phyloP scores from a whole-genome alignment of 2,329 filamentous ascomycete species.

The Biscogniauxia mediterranea region DNA sequence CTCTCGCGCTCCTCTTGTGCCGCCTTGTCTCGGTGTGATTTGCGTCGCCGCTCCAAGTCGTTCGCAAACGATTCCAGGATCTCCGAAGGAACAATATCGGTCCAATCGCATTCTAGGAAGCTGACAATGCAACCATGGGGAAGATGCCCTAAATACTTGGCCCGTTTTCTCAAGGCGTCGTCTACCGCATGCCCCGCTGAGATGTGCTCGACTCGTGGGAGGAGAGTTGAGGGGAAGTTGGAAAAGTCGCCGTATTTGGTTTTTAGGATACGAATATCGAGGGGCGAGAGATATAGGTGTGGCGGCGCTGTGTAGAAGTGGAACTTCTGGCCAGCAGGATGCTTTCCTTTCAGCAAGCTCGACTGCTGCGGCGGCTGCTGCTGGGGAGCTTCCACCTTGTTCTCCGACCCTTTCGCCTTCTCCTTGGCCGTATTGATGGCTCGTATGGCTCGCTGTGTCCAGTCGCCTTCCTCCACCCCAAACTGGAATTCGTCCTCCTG shows the following conservation, averaged over 20 bases:
- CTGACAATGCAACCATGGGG: constrained; percentile 88
- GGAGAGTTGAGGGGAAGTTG: constrained; percentile 77
- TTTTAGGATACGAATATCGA: constrained; percentile 91
- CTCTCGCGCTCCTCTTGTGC: constrained; percentile 83
- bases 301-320: constrained; percentile 86
- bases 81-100: constrained; percentile 75
- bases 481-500: constrained; percentile 90
- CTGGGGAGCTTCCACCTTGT: constrained; percentile 27
- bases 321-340: constrained; percentile 53
- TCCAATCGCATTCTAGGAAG: constrained; percentile 94
- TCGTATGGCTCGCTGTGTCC: constrained; percentile 80
- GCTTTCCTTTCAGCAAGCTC: constrained; percentile 25
- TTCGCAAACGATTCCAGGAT: constrained; percentile 72
- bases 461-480: constrained; percentile 82
- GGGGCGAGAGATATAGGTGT: constrained; percentile 84
- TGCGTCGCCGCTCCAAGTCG: constrained; percentile 75
- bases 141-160: constrained; percentile 84
- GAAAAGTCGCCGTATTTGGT: constrained; percentile 82
- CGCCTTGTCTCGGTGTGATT: constrained; percentile 78
- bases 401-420: constrained; percentile 53
- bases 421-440: constrained; percentile 75
- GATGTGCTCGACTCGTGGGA: constrained; percentile 85
- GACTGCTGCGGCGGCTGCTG: constrained; percentile 22
- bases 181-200: constrained; percentile 86
- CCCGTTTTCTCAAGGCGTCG: constrained; percentile 76